Conservation (phyloP, 257 asterid species). For the Orobanche coerulescens region DNA sequence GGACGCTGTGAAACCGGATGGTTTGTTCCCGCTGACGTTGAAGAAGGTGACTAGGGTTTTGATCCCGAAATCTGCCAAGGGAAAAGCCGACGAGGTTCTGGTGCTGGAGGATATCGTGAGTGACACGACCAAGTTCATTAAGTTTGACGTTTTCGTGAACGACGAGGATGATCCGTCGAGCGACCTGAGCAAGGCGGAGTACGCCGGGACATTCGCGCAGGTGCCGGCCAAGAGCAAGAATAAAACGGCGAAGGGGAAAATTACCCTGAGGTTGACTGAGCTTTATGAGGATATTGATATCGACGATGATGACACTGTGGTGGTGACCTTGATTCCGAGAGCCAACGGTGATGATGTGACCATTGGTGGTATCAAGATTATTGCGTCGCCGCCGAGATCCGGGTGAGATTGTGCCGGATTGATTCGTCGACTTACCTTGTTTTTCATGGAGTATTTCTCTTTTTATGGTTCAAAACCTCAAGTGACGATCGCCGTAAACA, state of each 20-base stretch:
- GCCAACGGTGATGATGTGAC: slow-evolving; percentile 25
- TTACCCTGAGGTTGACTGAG: slow-evolving; percentile 23
- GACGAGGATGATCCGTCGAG: slow-evolving; percentile 34
- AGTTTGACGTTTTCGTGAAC: slow-evolving; percentile 47
- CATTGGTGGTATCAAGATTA: slow-evolving; percentile 47
- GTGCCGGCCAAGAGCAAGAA: slow-evolving; percentile 37
- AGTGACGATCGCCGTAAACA: too few relatives aligned
- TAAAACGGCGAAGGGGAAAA: slow-evolving; percentile 17
- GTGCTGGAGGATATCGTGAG: slow-evolving; percentile 26
- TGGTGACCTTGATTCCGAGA: slow-evolving; percentile 36
- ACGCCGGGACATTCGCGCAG: slow-evolving; percentile 43
- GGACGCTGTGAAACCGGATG: neutral
- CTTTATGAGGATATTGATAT: slow-evolving; percentile 33
- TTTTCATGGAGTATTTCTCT: too few relatives aligned
- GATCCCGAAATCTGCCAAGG: slow-evolving; percentile 29
- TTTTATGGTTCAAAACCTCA: too few relatives aligned
- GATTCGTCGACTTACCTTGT: slow-evolving; percentile 2
- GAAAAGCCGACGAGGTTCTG: slow-evolving; percentile 31
- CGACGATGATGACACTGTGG: slow-evolving; percentile 29
- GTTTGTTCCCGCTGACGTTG: slow-evolving; percentile 34
- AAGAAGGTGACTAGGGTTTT: slow-evolving; percentile 21
- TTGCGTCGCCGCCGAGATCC: slow-evolving; percentile 21
- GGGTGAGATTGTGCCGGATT: neutral
- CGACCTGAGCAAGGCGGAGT: slow-evolving; percentile 41
- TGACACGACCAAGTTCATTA: slow-evolving; percentile 26